A percentile compares a stretch with the other conserved stretches of the same genome.
Evolutionary conservation across 1,284 basidiomycete species (phyloP).

Genomic region (Ceratobasidium sp.): DNA sequence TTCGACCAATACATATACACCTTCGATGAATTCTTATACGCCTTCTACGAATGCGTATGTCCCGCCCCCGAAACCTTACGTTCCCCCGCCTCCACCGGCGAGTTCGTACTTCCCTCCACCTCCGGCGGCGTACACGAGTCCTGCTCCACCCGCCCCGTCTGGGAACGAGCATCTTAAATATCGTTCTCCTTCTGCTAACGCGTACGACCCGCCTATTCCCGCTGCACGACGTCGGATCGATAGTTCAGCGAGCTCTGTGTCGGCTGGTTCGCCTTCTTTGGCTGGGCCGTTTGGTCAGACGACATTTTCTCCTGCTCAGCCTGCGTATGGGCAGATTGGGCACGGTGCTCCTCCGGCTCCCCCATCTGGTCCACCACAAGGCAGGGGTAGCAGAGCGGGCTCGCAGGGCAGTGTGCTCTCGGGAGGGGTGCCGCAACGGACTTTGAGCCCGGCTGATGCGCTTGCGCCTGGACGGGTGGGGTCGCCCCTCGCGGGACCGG

Average conservation of each 20-base stretch:
- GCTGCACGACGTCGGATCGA: conserved; percentile 40
- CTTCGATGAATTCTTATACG: conserved; percentile 45
- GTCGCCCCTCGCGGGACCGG: conserved; percentile 31
- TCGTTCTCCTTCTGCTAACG: conserved; percentile 75
- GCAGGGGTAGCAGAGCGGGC: conserved; percentile 1
- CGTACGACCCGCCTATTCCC: conserved; percentile 82
- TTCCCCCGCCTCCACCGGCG: conserved; percentile 27
- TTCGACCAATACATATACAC: conserved; percentile 49
- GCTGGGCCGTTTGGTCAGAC: conserved; percentile 30
- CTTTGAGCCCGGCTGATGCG: conserved; percentile 36
- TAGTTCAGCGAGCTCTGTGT: conserved; percentile 30
- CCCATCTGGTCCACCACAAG: conserved; percentile 4
- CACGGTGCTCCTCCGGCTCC: conserved; percentile 19
- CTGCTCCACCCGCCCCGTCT: conserved; percentile 54
- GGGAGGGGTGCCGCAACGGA: conserved; percentile 7
- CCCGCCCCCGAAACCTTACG: conserved; percentile 39
- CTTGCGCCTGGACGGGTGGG: conserved; percentile 24
- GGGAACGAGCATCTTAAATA: conserved; percentile 53
- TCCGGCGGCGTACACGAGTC: conserved; percentile 35
- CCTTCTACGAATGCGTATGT: conserved; percentile 47
- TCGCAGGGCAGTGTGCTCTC: conserved; percentile 14
- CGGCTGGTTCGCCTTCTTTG: conserved; percentile 25
- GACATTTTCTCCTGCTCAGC: conserved; percentile 22
- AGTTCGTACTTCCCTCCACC: conserved; percentile 55
- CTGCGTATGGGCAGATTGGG: conserved; percentile 20